Conservation (phyloP, 495 filamentous ascomycete genomes). For the Neurospora pannonica region DNA sequence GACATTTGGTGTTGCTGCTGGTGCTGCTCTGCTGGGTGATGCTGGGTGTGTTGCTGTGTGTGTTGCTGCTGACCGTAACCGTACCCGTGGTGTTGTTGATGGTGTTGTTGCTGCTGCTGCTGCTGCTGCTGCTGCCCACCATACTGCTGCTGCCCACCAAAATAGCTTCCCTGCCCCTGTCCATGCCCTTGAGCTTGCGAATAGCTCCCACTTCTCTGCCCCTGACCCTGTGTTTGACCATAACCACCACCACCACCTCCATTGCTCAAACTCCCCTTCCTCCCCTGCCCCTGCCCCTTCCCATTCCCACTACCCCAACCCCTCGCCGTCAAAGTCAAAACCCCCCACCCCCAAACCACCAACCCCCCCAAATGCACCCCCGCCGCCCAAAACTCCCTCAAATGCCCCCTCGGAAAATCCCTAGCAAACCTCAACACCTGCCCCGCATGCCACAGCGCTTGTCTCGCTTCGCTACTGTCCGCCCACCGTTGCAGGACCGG, state of each 20-base stretch:
- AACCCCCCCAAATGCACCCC: slow-evolving; percentile 51
- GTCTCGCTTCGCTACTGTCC: slow-evolving; percentile 36
- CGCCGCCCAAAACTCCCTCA: slow-evolving; percentile 52
- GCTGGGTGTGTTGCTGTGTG: not conserved
- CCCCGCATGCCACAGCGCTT: slow-evolving; percentile 54
- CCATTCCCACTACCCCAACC: not conserved
- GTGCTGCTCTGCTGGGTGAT: too few relatives aligned
- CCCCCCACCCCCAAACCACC: slow-evolving; percentile 52
- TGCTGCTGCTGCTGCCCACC: not conserved
- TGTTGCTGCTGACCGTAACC: not conserved
- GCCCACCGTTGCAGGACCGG: slow-evolving; percentile 47
- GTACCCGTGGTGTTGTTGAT: too few relatives aligned
- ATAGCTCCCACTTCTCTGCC: too few relatives aligned
- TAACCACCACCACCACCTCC: too few relatives aligned
- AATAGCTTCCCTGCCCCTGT: too few relatives aligned
- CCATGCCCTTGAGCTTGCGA: too few relatives aligned
- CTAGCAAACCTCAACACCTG: slow-evolving; percentile 49
- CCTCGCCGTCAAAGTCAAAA: slow-evolving; percentile 30
- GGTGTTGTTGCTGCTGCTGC: too few relatives aligned
- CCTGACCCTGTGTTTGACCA: too few relatives aligned
- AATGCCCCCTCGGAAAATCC: slow-evolving; percentile 31
- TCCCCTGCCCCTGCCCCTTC: not conserved
- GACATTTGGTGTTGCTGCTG: too few relatives aligned
- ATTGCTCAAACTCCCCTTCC: not conserved
- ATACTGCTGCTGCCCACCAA: slow-evolving; percentile 1